Evolutionary conservation across 768 basidiomycete genomes (phyloP), one percentile per base, ranked within the genome.

Genomic region (Amanita pallidorosea): DNA sequence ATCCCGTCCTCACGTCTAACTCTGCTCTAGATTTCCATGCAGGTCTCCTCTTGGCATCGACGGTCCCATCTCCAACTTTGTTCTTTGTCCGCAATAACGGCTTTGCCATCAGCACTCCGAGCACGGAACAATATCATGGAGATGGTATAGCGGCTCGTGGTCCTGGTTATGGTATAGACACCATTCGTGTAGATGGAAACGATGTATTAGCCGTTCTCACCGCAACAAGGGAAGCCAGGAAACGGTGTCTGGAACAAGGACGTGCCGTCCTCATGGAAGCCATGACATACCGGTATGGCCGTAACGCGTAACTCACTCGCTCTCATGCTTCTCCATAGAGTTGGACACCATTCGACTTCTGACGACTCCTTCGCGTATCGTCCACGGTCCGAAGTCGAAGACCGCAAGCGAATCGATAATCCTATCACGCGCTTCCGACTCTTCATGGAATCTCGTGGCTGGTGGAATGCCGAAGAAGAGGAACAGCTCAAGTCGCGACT

Each of bases 321-420:
- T 15, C 45, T 52, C 23, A 45, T 38, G 35, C 46, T 33, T 45
- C 49, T 35, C 25, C 31, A 37, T 61, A 87, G 86, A 23, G 84
- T 96, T 11, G 87, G 92, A n/a, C 92, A 97, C 61, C 91, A 94
- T 62, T 91, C 88, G 15, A 94, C 89, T 0, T 95, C 93, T 8
- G 94, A 97, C 59, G 93, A 97, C 65, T 94, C 91, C 4, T 94
- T 88, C 59, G 93, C 92, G 18, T 97, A 97, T 64, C 81, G 93
- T 36, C 76, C 88, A 1, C 78, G 88, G 17, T 78, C 88, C 51
- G 94, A 95, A 60, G 94, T 96, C 27, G 89, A 95, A 65, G 85
- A 93, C 57, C 79, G 86, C 60, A 93, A 90, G 68, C 83, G 88
- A 29, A 81, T 96, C 51, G 89, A 95, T 55, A 93, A 94, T 61